Conservation (phyloP, 805 yeast species). For the Lachancea kluyveri region DNA sequence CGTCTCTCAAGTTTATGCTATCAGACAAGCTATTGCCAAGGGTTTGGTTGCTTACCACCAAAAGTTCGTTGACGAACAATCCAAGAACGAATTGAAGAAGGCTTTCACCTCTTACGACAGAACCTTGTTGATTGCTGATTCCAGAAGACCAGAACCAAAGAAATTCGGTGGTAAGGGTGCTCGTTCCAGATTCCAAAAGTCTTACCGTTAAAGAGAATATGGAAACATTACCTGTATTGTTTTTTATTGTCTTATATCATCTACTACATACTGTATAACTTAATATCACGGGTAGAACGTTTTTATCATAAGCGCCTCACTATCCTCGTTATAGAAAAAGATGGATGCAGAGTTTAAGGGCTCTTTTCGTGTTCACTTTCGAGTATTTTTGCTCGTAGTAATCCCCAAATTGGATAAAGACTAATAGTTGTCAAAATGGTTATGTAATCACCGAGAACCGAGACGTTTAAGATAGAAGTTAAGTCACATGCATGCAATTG, state of each 20-base stretch:
- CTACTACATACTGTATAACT: conserved; percentile 27
- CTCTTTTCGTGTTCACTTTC: too few relatives aligned
- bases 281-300: conserved; percentile 29
- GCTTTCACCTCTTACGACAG: conserved; percentile 97
- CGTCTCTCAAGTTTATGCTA: conserved; percentile 99
- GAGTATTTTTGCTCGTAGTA: too few relatives aligned
- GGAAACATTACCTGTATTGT: conserved; percentile 11
- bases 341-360: too few relatives aligned
- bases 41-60: conserved; percentile 99
- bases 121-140: conserved; percentile 98
- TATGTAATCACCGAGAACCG: too few relatives aligned
- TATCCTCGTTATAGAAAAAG: too few relatives aligned
- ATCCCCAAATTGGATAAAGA: too few relatives aligned
- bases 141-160: conserved; percentile 99
- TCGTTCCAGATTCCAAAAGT: conserved; percentile 99
- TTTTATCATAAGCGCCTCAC: too few relatives aligned
- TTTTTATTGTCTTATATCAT: conserved; percentile 13
- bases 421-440: too few relatives aligned
- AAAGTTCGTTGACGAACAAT: conserved; percentile 98
- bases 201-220: conserved; percentile 81
- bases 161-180: conserved; percentile 99
- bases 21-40: conserved; percentile 99
- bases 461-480: too few relatives aligned
- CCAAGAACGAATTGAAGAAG: conserved; percentile 99
- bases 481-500: too few relatives aligned